Evolutionary conservation across 2,329 filamentous ascomycete genomes (phyloP).

Genomic region (Fusarium sp.): DNA sequence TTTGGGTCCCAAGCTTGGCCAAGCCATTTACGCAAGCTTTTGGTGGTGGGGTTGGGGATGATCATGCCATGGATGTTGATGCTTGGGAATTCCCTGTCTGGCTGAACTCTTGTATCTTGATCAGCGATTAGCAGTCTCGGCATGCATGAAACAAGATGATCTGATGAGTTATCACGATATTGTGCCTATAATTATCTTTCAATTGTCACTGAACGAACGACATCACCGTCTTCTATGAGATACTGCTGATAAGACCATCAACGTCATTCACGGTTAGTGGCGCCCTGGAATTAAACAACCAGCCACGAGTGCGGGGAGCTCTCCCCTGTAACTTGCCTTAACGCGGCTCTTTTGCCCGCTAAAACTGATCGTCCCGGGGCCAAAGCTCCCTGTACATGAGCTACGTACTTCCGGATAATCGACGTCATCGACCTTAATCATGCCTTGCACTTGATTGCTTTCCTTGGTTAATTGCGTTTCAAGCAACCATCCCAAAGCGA

Average conservation of each 20-base stretch:
- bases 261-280: slow-evolving; percentile 22
- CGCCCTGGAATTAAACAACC: neutral
- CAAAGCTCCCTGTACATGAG: slow-evolving; percentile 12
- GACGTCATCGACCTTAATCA: slow-evolving; percentile 41
- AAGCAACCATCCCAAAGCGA: slow-evolving; percentile 23
- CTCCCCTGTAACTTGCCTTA: slow-evolving; percentile 12
- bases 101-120: slow-evolving; percentile 9
- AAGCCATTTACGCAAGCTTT: slow-evolving; percentile 43
- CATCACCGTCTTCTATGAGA: neutral
- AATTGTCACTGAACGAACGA: neutral
- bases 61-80: slow-evolving; percentile 13
- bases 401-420: slow-evolving; percentile 20
- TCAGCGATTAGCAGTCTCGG: slow-evolving; percentile 22
- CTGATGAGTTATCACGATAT: neutral
- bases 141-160: slow-evolving; percentile 2
- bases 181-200: neutral
- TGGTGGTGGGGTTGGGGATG: slow-evolving; percentile 4
- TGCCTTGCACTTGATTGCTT: slow-evolving; percentile 25
- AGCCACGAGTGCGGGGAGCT: slow-evolving; percentile 18
- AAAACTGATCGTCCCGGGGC: slow-evolving; percentile 27
- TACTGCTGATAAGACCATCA: neutral
- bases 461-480: slow-evolving; percentile 31
- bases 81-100: slow-evolving; percentile 20
- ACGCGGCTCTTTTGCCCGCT: slow-evolving; percentile 30
- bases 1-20: neutral